Percentiles rank a stretch among this genome's conserved stretches.
phyloP scores from a whole-genome alignment of 2,329 filamentous ascomycete genomes.

The Erysiphe pisi region DNA sequence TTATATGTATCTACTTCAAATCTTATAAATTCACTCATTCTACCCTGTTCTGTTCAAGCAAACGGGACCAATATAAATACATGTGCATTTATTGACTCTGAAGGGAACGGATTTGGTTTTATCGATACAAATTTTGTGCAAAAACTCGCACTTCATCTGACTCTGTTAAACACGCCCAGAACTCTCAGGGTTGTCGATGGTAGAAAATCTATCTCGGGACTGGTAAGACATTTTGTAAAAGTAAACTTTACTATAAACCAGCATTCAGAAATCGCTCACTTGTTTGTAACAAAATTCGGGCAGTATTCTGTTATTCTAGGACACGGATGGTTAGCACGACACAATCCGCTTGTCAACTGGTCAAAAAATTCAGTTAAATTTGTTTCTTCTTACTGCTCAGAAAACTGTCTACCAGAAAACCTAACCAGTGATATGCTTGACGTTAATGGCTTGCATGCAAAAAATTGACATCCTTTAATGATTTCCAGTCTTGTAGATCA shows the following conservation, averaged over 20 bases:
- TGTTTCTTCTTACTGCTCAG: background rate
- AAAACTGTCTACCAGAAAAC: background rate
- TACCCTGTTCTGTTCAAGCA: background rate
- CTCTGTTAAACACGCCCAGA: background rate
- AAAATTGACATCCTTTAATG: too few species aligned
- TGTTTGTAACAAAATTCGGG: background rate
- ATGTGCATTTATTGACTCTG: conserved; percentile 25
- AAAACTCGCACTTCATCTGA: background rate
- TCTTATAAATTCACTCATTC: background rate
- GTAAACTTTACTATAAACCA: background rate
- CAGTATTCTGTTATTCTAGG: background rate
- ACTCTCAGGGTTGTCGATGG: conserved; percentile 16
- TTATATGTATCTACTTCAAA: background rate
- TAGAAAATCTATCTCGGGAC: background rate
- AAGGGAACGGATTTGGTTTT: conserved; percentile 24
- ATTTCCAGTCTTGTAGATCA: too few species aligned
- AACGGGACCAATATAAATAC: background rate
- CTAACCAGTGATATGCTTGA: too few species aligned
- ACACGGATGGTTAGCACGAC: background rate
- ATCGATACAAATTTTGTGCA: conserved; percentile 13
- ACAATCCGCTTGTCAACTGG: background rate
- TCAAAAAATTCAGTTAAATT: background rate
- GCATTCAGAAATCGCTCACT: background rate
- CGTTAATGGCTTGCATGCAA: too few species aligned
- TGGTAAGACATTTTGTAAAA: background rate